Evolutionary conservation across 169 alveolate species (phyloP).

Genomic region (Theileria orientalis): DNA sequence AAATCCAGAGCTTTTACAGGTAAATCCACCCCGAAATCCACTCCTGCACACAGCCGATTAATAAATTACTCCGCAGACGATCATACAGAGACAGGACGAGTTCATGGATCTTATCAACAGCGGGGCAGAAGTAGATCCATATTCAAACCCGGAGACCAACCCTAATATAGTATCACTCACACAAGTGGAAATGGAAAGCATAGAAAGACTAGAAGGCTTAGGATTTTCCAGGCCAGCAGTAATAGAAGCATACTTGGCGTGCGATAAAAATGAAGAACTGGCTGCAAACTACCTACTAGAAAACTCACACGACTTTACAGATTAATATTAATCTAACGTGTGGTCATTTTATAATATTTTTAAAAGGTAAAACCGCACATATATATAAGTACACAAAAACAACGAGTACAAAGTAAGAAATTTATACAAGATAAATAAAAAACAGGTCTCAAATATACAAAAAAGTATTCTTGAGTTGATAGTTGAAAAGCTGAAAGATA

Average conservation of each 20-base stretch:
- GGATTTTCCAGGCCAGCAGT: conserved; percentile 93
- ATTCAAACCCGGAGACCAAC: conserved; percentile 17
- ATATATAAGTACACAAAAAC: background rate
- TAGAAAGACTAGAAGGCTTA: conserved; percentile 80
- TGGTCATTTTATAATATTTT: background rate
- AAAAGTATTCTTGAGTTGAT: too few relatives aligned
- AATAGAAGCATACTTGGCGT: conserved; percentile 93
- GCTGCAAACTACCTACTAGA: conserved; percentile 88
- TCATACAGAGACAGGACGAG: conserved; percentile 84
- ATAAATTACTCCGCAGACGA: conserved; percentile 38
- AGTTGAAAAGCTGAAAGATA: too few relatives aligned
- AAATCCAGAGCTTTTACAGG: conserved; percentile 82
- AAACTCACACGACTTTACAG: conserved; percentile 73
- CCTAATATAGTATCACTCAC: conserved; percentile 76
- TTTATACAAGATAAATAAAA: too few relatives aligned
- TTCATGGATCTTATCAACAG: conserved; percentile 64
- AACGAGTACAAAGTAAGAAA: too few relatives aligned
- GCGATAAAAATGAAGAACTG: conserved; percentile 94
- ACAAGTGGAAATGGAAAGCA: conserved; percentile 87
- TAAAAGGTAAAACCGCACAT: background rate
- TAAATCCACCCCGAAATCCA: conserved; percentile 26
- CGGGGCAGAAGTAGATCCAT: conserved; percentile 53
- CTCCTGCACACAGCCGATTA: background rate
- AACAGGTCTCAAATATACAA: too few relatives aligned
- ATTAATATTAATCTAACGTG: conserved; percentile 7